Base-by-base conservation (phyloP, 768 basidiomycete genomes). In the Trametes punicea region DNA sequence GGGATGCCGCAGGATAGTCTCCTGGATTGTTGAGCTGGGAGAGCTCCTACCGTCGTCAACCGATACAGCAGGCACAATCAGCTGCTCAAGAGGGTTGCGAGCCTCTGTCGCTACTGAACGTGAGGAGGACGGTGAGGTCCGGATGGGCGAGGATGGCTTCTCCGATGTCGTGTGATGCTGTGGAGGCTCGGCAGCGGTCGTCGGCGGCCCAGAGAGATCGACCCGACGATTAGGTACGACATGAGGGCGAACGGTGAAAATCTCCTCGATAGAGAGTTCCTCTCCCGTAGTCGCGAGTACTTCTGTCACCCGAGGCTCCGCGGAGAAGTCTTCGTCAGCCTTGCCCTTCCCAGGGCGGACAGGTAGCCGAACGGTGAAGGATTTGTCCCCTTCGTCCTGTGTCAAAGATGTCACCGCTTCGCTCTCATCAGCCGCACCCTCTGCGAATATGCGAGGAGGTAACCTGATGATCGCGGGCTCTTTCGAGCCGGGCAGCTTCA, bases 401-500 rank as follows among this genome's bases (percentile, higher is more conserved):
- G 31, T 46, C n/a, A n/a, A n/a, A 15, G 58, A 18, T 36, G 42
- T 27, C 23, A 29, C 52, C 42, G 52, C 10, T 25, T 57, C 16
- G 55, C 48, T 8, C 40, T 48, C 34, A 21, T 48, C 40, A 26
- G 63, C 57, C 38, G 46, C 21, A 26, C 50, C 10, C 46, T 51
- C 40, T 31, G 48, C n/a, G 27, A 25, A 56, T 8, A 58, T 44
- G 25, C 66, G 70, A 31, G 66, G 57, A 6, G 71, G 65, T 8
- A 74, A 69, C 46, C 81, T 76, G 44, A 85, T 49, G 16, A 60
- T 71, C 39, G 85, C 67, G 71, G 74, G 36, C 60, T 60, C 61
- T 65, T 69, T 42, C 39, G 48, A 64, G 4, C 83, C 84, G 4
- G 88, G 81, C 18, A 93, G 68, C 64, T 82, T 86, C 52, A 92